Evolutionary conservation across 1,284 basidiomycete genomes (phyloP), one percentile per base, ranked within the genome.

Genomic region (Pyrrhoderma noxium): DNA sequence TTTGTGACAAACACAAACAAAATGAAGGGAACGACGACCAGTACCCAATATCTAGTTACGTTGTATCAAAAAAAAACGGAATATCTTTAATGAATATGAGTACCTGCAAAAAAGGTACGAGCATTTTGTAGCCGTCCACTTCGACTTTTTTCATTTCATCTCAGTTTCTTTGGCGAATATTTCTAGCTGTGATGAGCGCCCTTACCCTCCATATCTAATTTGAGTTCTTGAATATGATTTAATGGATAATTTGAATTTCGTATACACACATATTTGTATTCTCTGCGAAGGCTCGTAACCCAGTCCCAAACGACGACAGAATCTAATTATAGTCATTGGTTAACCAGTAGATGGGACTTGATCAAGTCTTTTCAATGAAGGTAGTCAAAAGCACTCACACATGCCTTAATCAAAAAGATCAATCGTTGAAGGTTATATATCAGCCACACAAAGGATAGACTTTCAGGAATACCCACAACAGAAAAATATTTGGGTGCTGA

Each of bases 301-400:
- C 85, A 89, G 70, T 89, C 85, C 85, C 85, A 89, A 46, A 87
- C 65, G 56, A 85, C 80, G 40, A 89, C 79, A 51, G 85, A 81
- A 65, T 89, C 85, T 88, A 36, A 27, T 4, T 22, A 45, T 31
- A 61, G 21, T n/a, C 4, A 8, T 18, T 8, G 45, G 44, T 56
- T 53, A 59, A 59, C 60, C 55, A 18, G 51, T 56, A 58, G 53
- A 52, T 59, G 53, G 39, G 58, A 62, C 55, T n/a, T n/a, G n/a
- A n/a, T n/a, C n/a, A n/a, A n/a, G n/a, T n/a, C n/a, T n/a, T n/a
- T n/a, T n/a, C n/a, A n/a, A n/a, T n/a, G n/a, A n/a, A n/a, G n/a
- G n/a, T n/a, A n/a, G n/a, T n/a, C 27, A 31, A 22, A 19, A 23
- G 14, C 44, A 67, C 74, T 64, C 75, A 87, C 85, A 88, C 83